Evolutionary conservation across 1,139 yeast genomes (phyloP), one percentile per base, ranked within the genome.

Genomic region (Lodderomyces margitis): DNA sequence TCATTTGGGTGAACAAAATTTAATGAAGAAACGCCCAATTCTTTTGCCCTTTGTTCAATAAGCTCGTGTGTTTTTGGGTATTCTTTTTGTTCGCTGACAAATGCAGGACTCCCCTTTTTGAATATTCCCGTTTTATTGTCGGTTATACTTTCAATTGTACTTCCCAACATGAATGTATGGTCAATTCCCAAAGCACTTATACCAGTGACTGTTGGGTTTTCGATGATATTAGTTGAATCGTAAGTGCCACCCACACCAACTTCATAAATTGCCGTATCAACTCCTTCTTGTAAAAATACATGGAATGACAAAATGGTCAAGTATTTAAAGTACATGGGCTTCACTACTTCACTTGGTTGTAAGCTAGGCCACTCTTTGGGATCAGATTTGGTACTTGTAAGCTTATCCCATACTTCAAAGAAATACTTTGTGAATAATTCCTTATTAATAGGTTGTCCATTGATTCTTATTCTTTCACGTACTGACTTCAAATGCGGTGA

Each of bases 161-260:
- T 68, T 6, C 99, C 99, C 44, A 94, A 72, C 78, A 94, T 85
- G 46, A 80, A 74, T 0, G 92, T 85, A 61, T 94, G 99, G 60
- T 94, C 99, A 34, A 94, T 85, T 1, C 98, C 98, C 47, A 94
- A 68, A 8, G 92, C 78, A 4, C 94, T 70, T 15, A 94, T 84
- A 31, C 96, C 98, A 28, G 96, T 83, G 1, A 81, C 94, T 0
- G 88, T 78, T 9, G 98, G 98, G 34, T 71, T 66, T 28, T 74
- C 80, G 38, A 94, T 78, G 10, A 94, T 78, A 59, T 94, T 94
- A 9, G 99, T 94, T 10, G 97, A 87, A 62, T 94, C 99, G 57
- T 81, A 87, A 57, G 87, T 94, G 9, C 99, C 99, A 21, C 99
- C 99, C 40, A 94, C 95, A 12, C 99, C 99, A 20, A 94, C 98